These are phyloP conservation scores for Chondrostereum purpureum DNA, from an alignment of 1,284 basidiomycete species.

Conservation along the genomic window DNA sequence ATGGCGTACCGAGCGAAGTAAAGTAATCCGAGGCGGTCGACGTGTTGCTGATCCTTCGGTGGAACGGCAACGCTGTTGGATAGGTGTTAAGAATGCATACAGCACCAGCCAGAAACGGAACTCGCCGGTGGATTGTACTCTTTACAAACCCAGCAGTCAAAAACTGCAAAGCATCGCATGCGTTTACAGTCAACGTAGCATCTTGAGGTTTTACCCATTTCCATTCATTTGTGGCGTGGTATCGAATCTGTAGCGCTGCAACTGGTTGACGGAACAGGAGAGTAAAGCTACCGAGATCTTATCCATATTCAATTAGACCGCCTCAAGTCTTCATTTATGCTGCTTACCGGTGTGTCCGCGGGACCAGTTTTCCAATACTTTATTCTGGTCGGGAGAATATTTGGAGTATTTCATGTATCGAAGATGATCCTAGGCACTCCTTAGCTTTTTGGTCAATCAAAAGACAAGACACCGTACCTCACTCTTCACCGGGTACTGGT, in stretches of 20 bases:
- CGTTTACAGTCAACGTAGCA: constrained; percentile 43
- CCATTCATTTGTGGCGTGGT: constrained; percentile 30
- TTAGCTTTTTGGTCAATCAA: neutral
- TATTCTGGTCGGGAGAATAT: constrained; percentile 38
- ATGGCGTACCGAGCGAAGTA: constrained; percentile 39
- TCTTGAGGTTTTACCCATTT: constrained; percentile 44
- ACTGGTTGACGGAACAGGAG: constrained; percentile 40
- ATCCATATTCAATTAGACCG: constrained; percentile 3
- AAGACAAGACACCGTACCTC: constrained; percentile 22
- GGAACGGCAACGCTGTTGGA: constrained; percentile 40
- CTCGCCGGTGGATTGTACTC: constrained; percentile 42
- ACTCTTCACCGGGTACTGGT: constrained; percentile 39
- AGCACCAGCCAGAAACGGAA: neutral
- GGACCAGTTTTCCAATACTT: constrained; percentile 33
- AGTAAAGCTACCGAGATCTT: constrained; percentile 40
- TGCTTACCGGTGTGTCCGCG: constrained; percentile 46
- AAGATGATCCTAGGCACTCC: constrained; percentile 33
- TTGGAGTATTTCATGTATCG: constrained; percentile 53
- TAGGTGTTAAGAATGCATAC: neutral
- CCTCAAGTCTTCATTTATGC: constrained; percentile 6
- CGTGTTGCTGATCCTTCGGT: constrained; percentile 47
- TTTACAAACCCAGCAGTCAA: constrained; percentile 46
- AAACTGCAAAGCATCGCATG: constrained; percentile 45
- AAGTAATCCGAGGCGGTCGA: constrained; percentile 44
- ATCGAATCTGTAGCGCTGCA: constrained; percentile 37